Evolutionary conservation across 371 early-diverging fungal genomes (phyloP).

Genomic region (Nosema muscidifuracis): DNA sequence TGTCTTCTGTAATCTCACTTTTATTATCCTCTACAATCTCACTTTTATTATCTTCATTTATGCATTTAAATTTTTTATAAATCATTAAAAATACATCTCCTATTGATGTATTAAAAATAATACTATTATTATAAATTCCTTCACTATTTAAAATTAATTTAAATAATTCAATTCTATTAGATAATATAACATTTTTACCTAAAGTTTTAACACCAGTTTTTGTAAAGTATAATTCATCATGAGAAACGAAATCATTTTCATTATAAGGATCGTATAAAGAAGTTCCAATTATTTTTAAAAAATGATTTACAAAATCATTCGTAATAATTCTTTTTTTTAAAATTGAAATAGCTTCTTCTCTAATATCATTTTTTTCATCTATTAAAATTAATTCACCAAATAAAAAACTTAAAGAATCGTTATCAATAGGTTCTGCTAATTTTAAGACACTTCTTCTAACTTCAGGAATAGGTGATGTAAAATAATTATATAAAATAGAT

Average conservation of each 20-base stretch:
- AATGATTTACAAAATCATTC: slow-evolving; percentile 24
- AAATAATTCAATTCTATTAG: slow-evolving; percentile 39
- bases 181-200: slow-evolving; percentile 36
- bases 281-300: slow-evolving; percentile 27
- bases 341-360: slow-evolving; percentile 24
- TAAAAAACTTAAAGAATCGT: slow-evolving; percentile 34
- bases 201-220: slow-evolving; percentile 40
- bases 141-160: slow-evolving; percentile 5
- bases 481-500: slow-evolving; percentile 45
- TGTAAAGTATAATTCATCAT: slow-evolving; percentile 51
- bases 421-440: slow-evolving; percentile 9
- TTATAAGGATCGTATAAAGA: slow-evolving; percentile 33
- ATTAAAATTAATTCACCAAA: slow-evolving; percentile 42
- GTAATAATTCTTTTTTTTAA: slow-evolving; percentile 10
- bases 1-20: no score
- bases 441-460: slow-evolving; percentile 29
- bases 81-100: slow-evolving; percentile 7
- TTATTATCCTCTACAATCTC: not conserved
- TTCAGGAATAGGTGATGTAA: slow-evolving; percentile 33
- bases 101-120: not conserved
- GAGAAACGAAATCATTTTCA: slow-evolving; percentile 44
- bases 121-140: not conserved
- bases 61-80: not conserved
- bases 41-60: not conserved
- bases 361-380: slow-evolving; percentile 42